Conservation (phyloP, 257 asterid species). For the Misopates orontium region DNA sequence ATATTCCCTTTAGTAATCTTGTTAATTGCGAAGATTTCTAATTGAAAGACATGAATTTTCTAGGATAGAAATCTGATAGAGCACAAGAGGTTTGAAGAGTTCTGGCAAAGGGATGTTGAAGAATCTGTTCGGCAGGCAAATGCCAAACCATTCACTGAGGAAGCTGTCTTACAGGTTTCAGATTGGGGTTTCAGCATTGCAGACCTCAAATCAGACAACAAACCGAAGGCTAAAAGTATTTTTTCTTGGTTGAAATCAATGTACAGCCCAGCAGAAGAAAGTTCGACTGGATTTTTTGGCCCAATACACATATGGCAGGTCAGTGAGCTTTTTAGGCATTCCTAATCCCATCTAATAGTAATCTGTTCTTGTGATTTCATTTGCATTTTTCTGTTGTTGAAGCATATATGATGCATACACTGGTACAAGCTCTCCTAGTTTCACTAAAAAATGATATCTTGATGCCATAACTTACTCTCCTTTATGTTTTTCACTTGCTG, state of each 20-base stretch:
- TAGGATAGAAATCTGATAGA: constrained; percentile 80
- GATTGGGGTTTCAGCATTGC: constrained; percentile 87
- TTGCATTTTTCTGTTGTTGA: background rate
- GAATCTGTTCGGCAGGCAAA: constrained; percentile 84
- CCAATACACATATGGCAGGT: constrained; percentile 98
- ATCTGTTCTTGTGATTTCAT: no score
- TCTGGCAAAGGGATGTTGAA: constrained; percentile 87
- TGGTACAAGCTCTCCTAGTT: background rate
- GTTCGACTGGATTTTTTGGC: constrained; percentile 71
- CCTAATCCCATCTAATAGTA: background rate
- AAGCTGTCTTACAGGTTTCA: constrained; percentile 79
- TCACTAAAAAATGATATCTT: background rate
- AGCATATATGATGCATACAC: no score
- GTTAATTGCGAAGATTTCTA: constrained; percentile 23
- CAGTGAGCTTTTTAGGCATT: constrained; percentile 25
- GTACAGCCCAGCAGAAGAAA: constrained; percentile 53
- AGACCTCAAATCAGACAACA: constrained; percentile 63
- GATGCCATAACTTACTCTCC: no score
- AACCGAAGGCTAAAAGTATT: constrained; percentile 53
- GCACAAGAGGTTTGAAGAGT: constrained; percentile 50
- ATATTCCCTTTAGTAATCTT: background rate
- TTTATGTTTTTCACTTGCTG: no score
- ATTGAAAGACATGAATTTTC: constrained; percentile 29
- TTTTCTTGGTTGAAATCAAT: constrained; percentile 69
- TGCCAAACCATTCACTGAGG: constrained; percentile 77